Evolutionary conservation across 768 basidiomycete species (phyloP).

Genomic region (Pholiota molesta): DNA sequence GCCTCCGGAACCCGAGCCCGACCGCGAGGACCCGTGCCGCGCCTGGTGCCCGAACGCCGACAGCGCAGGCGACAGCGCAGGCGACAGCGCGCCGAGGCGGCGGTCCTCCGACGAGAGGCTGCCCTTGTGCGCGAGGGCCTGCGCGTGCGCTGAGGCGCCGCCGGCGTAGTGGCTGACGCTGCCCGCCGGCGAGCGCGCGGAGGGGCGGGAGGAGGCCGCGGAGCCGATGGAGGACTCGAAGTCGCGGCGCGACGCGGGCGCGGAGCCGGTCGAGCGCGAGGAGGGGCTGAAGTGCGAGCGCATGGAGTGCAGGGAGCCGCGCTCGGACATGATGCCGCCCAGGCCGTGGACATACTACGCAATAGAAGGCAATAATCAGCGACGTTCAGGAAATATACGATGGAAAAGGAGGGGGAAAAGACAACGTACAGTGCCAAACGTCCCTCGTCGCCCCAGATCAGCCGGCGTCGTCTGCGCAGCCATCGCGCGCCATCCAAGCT

Average conservation of each 20-base stretch:
- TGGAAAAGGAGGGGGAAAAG: neutral
- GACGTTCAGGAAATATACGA: neutral
- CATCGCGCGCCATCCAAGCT: constrained; percentile 62
- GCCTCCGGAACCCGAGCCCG: constrained; percentile 15
- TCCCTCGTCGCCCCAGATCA: constrained; percentile 46
- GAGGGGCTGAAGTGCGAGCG: constrained; percentile 56
- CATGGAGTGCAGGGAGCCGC: constrained; percentile 68
- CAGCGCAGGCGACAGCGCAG: constrained; percentile 52
- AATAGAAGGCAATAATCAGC: constrained; percentile 5
- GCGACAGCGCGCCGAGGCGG: constrained; percentile 36
- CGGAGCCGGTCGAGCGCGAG: constrained; percentile 56
- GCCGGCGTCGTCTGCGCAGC: constrained; percentile 34
- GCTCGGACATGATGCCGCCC: constrained; percentile 50
- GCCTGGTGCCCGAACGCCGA: constrained; percentile 50
- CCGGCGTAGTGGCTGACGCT: constrained; percentile 9
- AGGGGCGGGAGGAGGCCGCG: constrained; percentile 51
- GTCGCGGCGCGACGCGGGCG: constrained; percentile 48
- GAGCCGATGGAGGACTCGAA: constrained; percentile 51
- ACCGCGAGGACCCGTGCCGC: constrained; percentile 17
- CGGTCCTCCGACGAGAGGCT: constrained; percentile 62
- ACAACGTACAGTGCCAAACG: constrained; percentile 64
- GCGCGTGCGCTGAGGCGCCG: constrained; percentile 31
- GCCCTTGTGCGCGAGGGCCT: constrained; percentile 48
- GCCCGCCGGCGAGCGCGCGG: constrained; percentile 40
- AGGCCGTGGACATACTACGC: constrained; percentile 48